Percentiles rank a stretch among this genome's conserved stretches.
phyloP scores from a whole-genome alignment of 2,329 filamentous ascomycete genomes.

The Cordyceps cicadae region DNA sequence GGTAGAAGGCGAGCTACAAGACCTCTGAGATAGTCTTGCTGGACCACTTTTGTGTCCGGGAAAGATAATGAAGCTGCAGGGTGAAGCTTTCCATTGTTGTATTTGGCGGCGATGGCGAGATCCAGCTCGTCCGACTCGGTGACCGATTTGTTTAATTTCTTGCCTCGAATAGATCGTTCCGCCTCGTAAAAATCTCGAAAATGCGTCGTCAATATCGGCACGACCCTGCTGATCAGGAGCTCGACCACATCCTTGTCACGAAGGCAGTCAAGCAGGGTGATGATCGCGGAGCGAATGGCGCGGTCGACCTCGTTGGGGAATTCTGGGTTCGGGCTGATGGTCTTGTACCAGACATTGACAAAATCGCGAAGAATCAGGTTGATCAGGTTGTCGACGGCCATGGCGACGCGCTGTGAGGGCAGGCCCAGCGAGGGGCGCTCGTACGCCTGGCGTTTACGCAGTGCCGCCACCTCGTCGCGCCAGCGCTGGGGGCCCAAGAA shows the following conservation, averaged over 20 bases:
- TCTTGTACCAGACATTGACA: constrained; percentile 77
- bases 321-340: constrained; percentile 70
- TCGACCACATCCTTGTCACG: constrained; percentile 75
- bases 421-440: constrained; percentile 62
- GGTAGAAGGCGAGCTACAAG: constrained; percentile 67
- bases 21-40: constrained; percentile 81
- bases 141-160: constrained; percentile 77
- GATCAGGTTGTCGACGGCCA: constrained; percentile 71
- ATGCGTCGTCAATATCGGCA: constrained; percentile 82
- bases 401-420: constrained; percentile 67
- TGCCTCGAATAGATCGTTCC: constrained; percentile 77
- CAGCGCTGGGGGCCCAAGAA: constrained; percentile 60
- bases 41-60: constrained; percentile 72
- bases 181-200: constrained; percentile 87
- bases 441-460: constrained; percentile 61
- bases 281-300: constrained; percentile 64
- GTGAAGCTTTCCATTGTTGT: constrained; percentile 80
- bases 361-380: constrained; percentile 74
- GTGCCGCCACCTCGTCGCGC: constrained; percentile 58
- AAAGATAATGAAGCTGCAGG: constrained; percentile 75
- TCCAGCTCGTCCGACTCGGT: constrained; percentile 97
- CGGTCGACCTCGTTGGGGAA: constrained; percentile 86
- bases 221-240: constrained; percentile 68
- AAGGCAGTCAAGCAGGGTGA: constrained; percentile 62
- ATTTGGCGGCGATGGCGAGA: constrained; percentile 90